Base-by-base conservation (phyloP, 1,284 basidiomycete species). In the Phylloboletellus chloephorus region DNA sequence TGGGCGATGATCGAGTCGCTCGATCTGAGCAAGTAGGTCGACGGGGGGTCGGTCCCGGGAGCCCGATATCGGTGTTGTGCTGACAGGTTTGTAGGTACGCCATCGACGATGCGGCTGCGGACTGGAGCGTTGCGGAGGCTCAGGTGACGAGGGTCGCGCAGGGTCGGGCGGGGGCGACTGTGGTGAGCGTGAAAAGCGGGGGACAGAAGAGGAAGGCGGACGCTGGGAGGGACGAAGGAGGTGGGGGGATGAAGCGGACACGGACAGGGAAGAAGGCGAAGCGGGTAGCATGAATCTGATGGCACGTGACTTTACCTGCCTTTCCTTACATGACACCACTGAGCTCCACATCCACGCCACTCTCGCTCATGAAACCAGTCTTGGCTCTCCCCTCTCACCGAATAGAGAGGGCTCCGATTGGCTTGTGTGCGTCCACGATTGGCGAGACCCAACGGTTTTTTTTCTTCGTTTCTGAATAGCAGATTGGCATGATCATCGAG, bases 11-110 rank as follows among this genome's bases (percentile, higher is more conserved):
- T 97, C 40, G 79, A 88, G 52, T 76, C 87, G 16, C 71, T 96
- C 20, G 88, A 95, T 66, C 65, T 96, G 52, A 78, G 72, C 66
- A 83, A 86, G 89, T 94, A 60, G 75, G 88, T 73, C n/a, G n/a
- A n/a, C n/a, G n/a, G n/a, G n/a, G n/a, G n/a, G n/a, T n/a, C n/a
- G n/a, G n/a, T n/a, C n/a, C n/a, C n/a, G n/a, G n/a, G n/a, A n/a
- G n/a, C n/a, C n/a, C n/a, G n/a, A n/a, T n/a, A n/a, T n/a, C n/a
- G n/a, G n/a, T 32, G 15, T 21, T 11, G 21, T 20, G 20, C 3
- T 19, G 15, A 30, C 16, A 9, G 29, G 7, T 37, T 20, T 24
- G 5, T 19, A 92, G 88, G 63, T 93, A 78, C 62, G 85, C 88
- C 13, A 89, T 95, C 49, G 74, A 84, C 52, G 77, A 82, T 50